phyloP scores from a whole-genome alignment of 257 asterid genomes.

The Orobanche coerulescens region DNA sequence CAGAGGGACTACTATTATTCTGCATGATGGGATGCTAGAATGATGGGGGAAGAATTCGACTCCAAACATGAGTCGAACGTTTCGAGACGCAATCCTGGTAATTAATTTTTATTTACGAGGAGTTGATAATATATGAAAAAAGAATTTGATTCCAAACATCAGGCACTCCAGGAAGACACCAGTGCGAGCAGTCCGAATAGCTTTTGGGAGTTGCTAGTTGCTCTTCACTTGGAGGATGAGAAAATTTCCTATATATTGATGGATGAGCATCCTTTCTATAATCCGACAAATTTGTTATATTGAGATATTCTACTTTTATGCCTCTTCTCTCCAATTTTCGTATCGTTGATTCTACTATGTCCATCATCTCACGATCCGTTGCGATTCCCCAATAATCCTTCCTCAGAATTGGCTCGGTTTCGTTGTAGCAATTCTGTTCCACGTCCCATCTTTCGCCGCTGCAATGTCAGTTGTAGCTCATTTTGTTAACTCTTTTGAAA shows the following conservation, averaged over 20 bases:
- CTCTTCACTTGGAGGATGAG: conserved; percentile 13
- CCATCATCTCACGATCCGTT: conserved; percentile 2
- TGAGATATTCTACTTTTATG: conserved; percentile 8
- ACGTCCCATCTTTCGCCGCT: conserved; percentile 15
- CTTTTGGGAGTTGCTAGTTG: conserved; percentile 30
- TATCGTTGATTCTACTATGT: conserved; percentile 8
- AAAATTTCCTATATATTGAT: conserved; percentile 3
- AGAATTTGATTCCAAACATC: conserved; percentile 70
- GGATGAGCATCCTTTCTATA: conserved; percentile 26
- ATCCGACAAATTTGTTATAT: conserved; percentile 20
- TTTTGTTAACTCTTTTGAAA: too few species aligned
- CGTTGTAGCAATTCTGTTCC: conserved; percentile 14
- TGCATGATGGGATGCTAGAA: too few species aligned
- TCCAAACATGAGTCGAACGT: too few species aligned
- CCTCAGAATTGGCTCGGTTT: conserved; percentile 12
- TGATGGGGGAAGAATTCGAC: too few species aligned
- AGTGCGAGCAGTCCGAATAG: conserved; percentile 54
- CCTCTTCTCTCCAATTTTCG: conserved; percentile 19
- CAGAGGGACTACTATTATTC: too few species aligned
- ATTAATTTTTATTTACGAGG: too few species aligned
- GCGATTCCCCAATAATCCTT: conserved; percentile 18
- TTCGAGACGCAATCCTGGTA: too few species aligned
- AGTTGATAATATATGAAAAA: conserved; percentile 36
- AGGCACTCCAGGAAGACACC: conserved; percentile 88
- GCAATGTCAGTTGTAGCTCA: conserved; percentile 2